Evolutionary conservation across 768 basidiomycete species (phyloP).

Genomic region (Tylopilus balloui): DNA sequence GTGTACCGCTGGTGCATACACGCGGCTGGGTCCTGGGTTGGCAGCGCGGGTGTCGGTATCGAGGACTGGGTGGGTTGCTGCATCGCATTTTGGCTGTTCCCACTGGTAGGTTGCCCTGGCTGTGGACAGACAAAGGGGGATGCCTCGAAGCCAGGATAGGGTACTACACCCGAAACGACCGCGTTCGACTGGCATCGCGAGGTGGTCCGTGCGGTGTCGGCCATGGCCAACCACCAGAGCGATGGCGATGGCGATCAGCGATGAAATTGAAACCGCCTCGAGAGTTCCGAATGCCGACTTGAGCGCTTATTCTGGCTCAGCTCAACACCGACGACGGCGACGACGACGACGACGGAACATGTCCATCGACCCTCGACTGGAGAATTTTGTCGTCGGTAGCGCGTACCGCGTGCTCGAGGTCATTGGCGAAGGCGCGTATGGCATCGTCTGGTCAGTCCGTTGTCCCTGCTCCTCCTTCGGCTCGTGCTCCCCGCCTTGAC

Average conservation of each 20-base stretch:
- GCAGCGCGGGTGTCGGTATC: neutral
- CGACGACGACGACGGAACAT: slow-evolving; percentile 12
- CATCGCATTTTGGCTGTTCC: neutral
- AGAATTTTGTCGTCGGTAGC: slow-evolving; percentile 47
- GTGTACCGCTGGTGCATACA: neutral
- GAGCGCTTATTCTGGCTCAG: neutral
- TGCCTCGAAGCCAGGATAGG: too few relatives aligned
- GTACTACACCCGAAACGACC: too few relatives aligned
- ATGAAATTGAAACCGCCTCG: neutral
- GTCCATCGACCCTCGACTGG: slow-evolving; percentile 31
- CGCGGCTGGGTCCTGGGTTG: neutral
- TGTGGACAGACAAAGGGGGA: too few relatives aligned
- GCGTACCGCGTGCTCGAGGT: slow-evolving; percentile 75
- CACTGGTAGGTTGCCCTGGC: neutral
- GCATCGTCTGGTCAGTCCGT: slow-evolving; percentile 68
- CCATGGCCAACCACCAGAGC: too few relatives aligned
- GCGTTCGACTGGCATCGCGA: too few relatives aligned
- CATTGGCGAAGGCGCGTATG: slow-evolving; percentile 94
- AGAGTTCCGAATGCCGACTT: slow-evolving; percentile 25
- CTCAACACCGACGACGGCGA: slow-evolving; percentile 8
- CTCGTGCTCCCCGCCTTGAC: neutral
- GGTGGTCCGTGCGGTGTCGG: too few relatives aligned
- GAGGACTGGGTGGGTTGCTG: neutral
- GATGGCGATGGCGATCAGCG: neutral
- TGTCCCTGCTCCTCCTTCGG: neutral